These are phyloP conservation scores for Madurella mycetomatis DNA, from an alignment of 2,329 filamentous ascomycete species.

Conservation along the genomic window DNA sequence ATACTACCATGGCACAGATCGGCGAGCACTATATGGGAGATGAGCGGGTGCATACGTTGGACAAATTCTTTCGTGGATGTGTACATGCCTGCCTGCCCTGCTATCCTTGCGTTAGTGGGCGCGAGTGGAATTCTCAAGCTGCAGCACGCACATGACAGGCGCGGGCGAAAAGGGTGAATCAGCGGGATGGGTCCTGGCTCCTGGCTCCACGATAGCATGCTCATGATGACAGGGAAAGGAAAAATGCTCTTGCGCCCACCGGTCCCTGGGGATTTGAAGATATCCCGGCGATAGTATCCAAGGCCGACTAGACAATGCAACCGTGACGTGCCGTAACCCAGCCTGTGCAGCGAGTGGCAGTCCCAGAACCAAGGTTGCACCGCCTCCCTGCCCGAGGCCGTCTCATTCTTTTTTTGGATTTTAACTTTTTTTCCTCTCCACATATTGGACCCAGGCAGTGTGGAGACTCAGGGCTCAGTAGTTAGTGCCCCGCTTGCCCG, in stretches of 20 bases:
- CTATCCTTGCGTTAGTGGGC: slow-evolving; percentile 1
- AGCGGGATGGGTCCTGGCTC: too few species aligned
- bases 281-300: too few species aligned
- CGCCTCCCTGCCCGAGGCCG: slow-evolving; percentile 18
- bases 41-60: slow-evolving; percentile 1
- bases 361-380: slow-evolving; percentile 26
- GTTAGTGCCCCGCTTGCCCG: slow-evolving; percentile 11
- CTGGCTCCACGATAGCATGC: too few species aligned
- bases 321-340: slow-evolving; percentile 6
- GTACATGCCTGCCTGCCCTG: slow-evolving; percentile 11
- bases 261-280: too few species aligned
- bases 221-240: too few species aligned
- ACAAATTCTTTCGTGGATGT: slow-evolving; percentile 4
- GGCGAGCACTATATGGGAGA: slow-evolving; percentile 13
- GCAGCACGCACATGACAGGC: too few species aligned
- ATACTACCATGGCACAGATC: slow-evolving; percentile 16
- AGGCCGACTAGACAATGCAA: slow-evolving; percentile 1
- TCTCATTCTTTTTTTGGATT: slow-evolving; percentile 28
- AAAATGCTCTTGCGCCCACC: too few species aligned
- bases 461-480: background rate
- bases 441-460: background rate
- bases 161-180: too few species aligned
- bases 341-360: slow-evolving; percentile 6
- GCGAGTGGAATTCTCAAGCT: background rate
- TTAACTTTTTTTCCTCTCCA: slow-evolving; percentile 23